Evolutionary conservation across 345 rosid genomes (phyloP), one percentile per base, ranked within the genome.

Genomic region (Carallia pectinifolia): DNA sequence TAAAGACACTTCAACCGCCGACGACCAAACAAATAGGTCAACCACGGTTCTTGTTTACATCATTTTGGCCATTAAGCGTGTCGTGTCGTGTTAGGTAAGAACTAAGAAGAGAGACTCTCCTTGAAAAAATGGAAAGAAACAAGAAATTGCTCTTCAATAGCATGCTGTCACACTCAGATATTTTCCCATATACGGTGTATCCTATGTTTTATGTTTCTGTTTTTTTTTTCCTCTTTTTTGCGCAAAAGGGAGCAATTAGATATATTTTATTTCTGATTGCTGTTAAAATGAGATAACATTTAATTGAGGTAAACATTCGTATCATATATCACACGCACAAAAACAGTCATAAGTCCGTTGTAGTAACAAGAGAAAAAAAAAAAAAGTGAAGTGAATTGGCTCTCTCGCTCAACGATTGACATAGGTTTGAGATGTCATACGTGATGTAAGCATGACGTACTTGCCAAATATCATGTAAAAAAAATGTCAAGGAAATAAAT

Each of bases 371-470:
- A 10, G 0, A 13, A 44, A 12, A 12, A 44, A 15, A 44, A 12
- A 3, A 2, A 3, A 12, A 44, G 50, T 3, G 5, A 44, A 44
- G 17, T 44, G 50, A 5, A 44, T 44, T 7, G 16, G 50, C 1
- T 23, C 23, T 23, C 23, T 23, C 23, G 23, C 23, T 13, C 13
- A 44, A 44, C 50, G 4, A 3, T 2, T 13, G 17, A 9, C 13
- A 53, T 5, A 34, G 34, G 53, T 16, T 1, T 4, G 16, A 15
- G 47, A 62, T 34, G 86, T 82, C 83, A 73, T 52, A 3, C 18
- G 18, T 69, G 68, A 71, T 17, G 76, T 50, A 2, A 74, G 66
- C 72, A 40, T 74, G 80, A 77, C 74, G 77, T 77, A 5, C 16
- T 6, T 9, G 16, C 6, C 36, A 34, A 16, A 2, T 8, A 64